Conservation (phyloP, 2,329 filamentous ascomycete genomes). For the Cladobotryum protrusum region DNA sequence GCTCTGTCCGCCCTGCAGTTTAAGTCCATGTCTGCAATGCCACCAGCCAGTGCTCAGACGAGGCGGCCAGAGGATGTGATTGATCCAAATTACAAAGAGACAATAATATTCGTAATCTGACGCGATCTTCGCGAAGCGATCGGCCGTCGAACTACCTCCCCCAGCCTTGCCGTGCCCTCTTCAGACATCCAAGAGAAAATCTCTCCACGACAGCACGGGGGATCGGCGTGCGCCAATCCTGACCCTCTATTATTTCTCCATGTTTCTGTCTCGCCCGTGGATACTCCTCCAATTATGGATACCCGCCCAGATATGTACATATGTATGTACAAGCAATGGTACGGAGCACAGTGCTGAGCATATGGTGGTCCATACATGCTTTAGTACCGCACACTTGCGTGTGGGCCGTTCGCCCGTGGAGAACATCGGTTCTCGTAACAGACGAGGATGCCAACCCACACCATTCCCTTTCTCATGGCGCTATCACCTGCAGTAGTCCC, state of each 20-base stretch:
- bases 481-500: slow-evolving; percentile 15
- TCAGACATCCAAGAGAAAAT: slow-evolving; percentile 4
- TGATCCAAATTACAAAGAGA: background rate
- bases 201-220: slow-evolving; percentile 11
- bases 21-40: slow-evolving; percentile 2
- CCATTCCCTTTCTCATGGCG: slow-evolving; percentile 10
- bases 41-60: background rate
- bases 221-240: slow-evolving; percentile 10
- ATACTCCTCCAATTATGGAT: slow-evolving; percentile 5
- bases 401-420: too few relatives aligned
- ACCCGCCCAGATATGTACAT: background rate
- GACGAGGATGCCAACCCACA: background rate
- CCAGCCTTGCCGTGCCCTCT: background rate
- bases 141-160: background rate
- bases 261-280: slow-evolving; percentile 8
- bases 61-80: background rate
- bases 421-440: background rate
- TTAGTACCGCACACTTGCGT: too few relatives aligned
- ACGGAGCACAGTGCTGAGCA: background rate
- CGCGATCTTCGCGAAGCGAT: background rate
- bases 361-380: background rate
- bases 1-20: slow-evolving; percentile 4
- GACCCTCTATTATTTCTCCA: slow-evolving; percentile 9
- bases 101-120: background rate
- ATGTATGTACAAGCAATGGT: slow-evolving; percentile 3